phyloP scores from a whole-genome alignment of 1,139 yeast genomes.

The Groenewaldozyma auringiensis region DNA sequence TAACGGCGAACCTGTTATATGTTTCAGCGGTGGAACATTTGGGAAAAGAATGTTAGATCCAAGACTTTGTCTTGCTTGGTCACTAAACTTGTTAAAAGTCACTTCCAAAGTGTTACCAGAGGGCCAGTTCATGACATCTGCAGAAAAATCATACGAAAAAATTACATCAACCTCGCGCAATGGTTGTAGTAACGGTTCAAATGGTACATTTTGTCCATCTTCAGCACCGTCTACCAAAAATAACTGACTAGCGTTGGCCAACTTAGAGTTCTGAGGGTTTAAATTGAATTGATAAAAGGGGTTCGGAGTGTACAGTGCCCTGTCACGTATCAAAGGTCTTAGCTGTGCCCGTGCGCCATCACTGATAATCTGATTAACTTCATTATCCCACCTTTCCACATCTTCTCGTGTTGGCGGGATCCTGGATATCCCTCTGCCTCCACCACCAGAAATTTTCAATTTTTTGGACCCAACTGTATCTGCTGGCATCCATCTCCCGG shows the following conservation, averaged over 20 bases:
- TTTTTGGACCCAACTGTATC: background rate
- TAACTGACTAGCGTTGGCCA: conserved; percentile 37
- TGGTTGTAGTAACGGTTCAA: conserved; percentile 65
- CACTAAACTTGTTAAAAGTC: conserved; percentile 41
- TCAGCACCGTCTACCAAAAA: conserved; percentile 87
- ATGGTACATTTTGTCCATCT: conserved; percentile 71
- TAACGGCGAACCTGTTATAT: conserved; percentile 44
- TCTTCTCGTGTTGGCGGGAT: conserved; percentile 2
- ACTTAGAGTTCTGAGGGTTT: conserved; percentile 8
- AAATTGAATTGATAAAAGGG: conserved; percentile 44
- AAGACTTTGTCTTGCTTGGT: conserved; percentile 18
- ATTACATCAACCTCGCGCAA: conserved; percentile 68
- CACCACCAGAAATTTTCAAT: background rate
- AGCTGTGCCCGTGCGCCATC: conserved; percentile 27
- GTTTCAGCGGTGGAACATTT: conserved; percentile 69
- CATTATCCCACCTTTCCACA: background rate
- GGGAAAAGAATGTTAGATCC: conserved; percentile 50
- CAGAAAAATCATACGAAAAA: conserved; percentile 81
- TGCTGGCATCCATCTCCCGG: conserved; percentile 4
- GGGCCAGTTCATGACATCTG: conserved; percentile 72
- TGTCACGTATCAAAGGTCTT: conserved; percentile 39
- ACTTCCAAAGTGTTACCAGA: conserved; percentile 49
- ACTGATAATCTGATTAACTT: conserved; percentile 3
- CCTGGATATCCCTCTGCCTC: background rate
- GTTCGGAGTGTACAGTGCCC: conserved; percentile 60